These are phyloP conservation scores for Aspergillus bridgeri DNA, from an alignment of 495 filamentous ascomycete genomes.

Conservation along the genomic window DNA sequence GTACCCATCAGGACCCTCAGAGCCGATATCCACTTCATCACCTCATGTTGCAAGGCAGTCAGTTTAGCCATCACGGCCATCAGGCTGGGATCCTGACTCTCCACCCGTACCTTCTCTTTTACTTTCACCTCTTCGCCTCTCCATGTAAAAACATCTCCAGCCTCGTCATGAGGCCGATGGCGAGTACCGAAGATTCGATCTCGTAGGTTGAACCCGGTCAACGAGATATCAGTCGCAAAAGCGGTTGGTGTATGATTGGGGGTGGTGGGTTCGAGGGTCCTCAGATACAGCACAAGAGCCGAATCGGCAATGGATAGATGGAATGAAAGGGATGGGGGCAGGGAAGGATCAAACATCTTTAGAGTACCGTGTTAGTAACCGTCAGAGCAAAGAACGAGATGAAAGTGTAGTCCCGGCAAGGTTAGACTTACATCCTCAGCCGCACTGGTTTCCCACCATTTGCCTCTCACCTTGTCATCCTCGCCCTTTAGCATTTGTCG, in stretches of 20 bases:
- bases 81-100: slow-evolving; percentile 86
- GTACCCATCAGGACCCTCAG: slow-evolving; percentile 78
- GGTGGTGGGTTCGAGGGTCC: slow-evolving; percentile 69
- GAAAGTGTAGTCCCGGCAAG: neutral
- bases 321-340: slow-evolving; percentile 62
- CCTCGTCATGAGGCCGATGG: slow-evolving; percentile 76
- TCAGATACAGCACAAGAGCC: slow-evolving; percentile 70
- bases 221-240: slow-evolving; percentile 50
- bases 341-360: slow-evolving; percentile 54
- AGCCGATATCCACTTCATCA: slow-evolving; percentile 64
- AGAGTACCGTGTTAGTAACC: slow-evolving; percentile 2
- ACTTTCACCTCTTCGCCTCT: slow-evolving; percentile 75
- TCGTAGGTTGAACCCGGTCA: slow-evolving; percentile 56
- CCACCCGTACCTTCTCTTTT: slow-evolving; percentile 83
- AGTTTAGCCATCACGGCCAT: slow-evolving; percentile 87
- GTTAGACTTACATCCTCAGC: slow-evolving; percentile 44
- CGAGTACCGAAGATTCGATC: slow-evolving; percentile 52
- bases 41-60: slow-evolving; percentile 70
- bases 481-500: slow-evolving; percentile 47
- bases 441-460: slow-evolving; percentile 57
- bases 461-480: slow-evolving; percentile 44
- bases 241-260: slow-evolving; percentile 56
- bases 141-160: slow-evolving; percentile 65
- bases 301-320: slow-evolving; percentile 76
- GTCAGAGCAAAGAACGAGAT: neutral